phyloP scores from a whole-genome alignment of 2,329 filamentous ascomycete genomes.

The Aspergillus pseudonomiae region DNA sequence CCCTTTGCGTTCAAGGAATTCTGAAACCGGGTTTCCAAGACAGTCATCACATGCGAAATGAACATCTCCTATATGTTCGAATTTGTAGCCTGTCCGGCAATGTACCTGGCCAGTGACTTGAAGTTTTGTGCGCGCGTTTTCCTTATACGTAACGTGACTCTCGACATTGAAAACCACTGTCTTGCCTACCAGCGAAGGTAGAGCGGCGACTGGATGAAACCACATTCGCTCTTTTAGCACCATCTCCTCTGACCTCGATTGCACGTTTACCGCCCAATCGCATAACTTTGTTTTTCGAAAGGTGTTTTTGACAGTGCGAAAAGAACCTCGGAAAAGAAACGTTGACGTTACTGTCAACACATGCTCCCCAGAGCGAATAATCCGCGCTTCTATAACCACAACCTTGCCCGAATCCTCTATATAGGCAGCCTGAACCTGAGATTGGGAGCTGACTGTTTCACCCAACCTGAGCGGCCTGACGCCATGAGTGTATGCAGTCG shows the following conservation, averaged over 20 bases:
- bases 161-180: conserved; percentile 15
- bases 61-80: conserved; percentile 10
- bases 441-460: conserved; percentile 16
- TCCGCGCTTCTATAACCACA: conserved; percentile 14
- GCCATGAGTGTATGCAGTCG: conserved; percentile 14
- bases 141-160: conserved; percentile 8
- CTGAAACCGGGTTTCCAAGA: conserved; percentile 19
- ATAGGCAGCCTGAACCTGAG: conserved; percentile 17
- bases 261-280: conserved; percentile 9
- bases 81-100: neutral
- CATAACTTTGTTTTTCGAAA: conserved; percentile 15
- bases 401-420: conserved; percentile 17
- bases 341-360: conserved; percentile 20
- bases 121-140: neutral
- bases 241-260: conserved; percentile 13
- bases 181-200: conserved; percentile 13
- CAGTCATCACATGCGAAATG: conserved; percentile 14
- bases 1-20: conserved; percentile 22
- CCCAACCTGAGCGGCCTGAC: conserved; percentile 14
- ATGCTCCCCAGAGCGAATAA: conserved; percentile 13
- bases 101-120: conserved; percentile 15
- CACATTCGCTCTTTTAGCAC: conserved; percentile 17
- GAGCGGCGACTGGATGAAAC: conserved; percentile 12
- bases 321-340: conserved; percentile 16
- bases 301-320: neutral